A percentile compares a stretch with the other conserved stretches of the same genome.
Evolutionary conservation across 1,139 yeast genomes (phyloP).

Genomic region (Ogataea hybrid): DNA sequence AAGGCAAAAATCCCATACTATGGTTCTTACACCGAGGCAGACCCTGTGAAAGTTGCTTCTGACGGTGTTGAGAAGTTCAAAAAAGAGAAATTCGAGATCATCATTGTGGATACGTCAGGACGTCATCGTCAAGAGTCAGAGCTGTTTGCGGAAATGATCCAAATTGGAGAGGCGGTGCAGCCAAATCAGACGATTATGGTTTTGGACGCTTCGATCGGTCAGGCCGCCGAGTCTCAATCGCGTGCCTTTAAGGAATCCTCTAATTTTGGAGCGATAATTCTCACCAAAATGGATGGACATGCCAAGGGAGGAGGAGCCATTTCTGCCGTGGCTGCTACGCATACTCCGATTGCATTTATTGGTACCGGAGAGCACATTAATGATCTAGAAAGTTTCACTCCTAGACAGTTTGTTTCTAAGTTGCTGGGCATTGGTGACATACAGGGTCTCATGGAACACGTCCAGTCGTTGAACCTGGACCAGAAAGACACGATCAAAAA

Average conservation of each 20-base stretch:
- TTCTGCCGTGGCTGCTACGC: slow-evolving; percentile 96
- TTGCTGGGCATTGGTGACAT: slow-evolving; percentile 94
- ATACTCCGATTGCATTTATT: slow-evolving; percentile 93
- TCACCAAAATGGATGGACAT: slow-evolving; percentile 98
- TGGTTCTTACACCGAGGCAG: slow-evolving; percentile 94
- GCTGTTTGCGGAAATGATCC: slow-evolving; percentile 91
- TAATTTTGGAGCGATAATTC: slow-evolving; percentile 90
- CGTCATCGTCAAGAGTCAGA: slow-evolving; percentile 95
- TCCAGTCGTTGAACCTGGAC: slow-evolving; percentile 82
- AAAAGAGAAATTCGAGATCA: slow-evolving; percentile 87
- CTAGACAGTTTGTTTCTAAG: slow-evolving; percentile 84
- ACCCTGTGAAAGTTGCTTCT: slow-evolving; percentile 87
- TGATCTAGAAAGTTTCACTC: slow-evolving; percentile 89
- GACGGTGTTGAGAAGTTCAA: slow-evolving; percentile 93
- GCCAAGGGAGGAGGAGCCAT: slow-evolving; percentile 99
- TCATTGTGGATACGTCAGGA: slow-evolving; percentile 97
- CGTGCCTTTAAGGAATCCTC: slow-evolving; percentile 91
- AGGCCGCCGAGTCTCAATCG: slow-evolving; percentile 96
- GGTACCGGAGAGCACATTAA: slow-evolving; percentile 98
- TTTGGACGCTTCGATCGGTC: slow-evolving; percentile 96
- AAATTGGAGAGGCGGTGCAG: slow-evolving; percentile 78
- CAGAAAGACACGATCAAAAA: slow-evolving; percentile 92
- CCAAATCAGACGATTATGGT: slow-evolving; percentile 98
- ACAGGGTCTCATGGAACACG: slow-evolving; percentile 92
- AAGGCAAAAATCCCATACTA: slow-evolving; percentile 92